These are phyloP conservation scores for Alternaria triticimaculans DNA, from an alignment of 2,329 filamentous ascomycete genomes.

Conservation along the genomic window DNA sequence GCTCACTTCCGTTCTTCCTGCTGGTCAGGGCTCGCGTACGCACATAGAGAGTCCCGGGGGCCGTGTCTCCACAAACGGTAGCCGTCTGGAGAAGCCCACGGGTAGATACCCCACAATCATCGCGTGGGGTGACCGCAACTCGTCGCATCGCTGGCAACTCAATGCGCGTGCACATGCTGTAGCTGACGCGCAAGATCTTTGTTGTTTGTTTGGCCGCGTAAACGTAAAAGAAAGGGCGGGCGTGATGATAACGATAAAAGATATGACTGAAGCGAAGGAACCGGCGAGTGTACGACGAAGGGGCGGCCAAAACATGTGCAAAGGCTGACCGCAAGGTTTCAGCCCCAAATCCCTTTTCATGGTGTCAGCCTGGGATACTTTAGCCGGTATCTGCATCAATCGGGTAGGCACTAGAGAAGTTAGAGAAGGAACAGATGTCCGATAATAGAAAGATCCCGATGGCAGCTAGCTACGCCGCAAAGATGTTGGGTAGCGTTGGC, in stretches of 20 bases:
- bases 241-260: neutral
- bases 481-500: neutral
- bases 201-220: neutral
- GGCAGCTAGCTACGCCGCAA: neutral
- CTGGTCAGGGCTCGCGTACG: neutral
- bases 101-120: neutral
- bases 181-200: neutral
- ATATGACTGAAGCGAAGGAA: neutral
- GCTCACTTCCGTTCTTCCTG: neutral
- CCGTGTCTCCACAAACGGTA: conserved; percentile 1
- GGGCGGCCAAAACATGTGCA: neutral
- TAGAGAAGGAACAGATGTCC: neutral
- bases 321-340: neutral
- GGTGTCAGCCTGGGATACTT: neutral
- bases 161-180: neutral
- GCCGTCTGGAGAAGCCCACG: neutral
- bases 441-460: neutral
- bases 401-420: neutral
- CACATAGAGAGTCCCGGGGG: neutral
- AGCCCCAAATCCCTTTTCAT: neutral
- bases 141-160: neutral
- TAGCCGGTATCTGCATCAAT: neutral
- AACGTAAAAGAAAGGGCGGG: neutral
- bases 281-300: neutral
- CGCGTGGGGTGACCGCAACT: neutral